A percentile compares a stretch with the other conserved stretches of the same genome.
Evolutionary conservation across 352 stramenopile species (phyloP).

Genomic region (Phytopythium delawarense): DNA sequence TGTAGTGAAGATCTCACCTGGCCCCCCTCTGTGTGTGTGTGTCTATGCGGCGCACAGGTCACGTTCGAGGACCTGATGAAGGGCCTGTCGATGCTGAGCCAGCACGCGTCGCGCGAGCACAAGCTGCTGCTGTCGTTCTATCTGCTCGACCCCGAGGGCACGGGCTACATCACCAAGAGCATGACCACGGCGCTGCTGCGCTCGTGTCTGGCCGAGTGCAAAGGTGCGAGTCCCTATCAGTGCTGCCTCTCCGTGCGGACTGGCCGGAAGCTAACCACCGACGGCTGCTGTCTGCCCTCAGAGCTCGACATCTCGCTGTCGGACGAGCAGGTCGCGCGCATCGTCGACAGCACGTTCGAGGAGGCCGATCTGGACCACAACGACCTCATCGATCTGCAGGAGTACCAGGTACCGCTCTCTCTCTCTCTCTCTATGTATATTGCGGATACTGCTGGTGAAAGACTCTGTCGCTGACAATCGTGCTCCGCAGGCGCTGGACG

Average conservation of each 20-base stretch:
- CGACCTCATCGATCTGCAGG: constrained; percentile 69
- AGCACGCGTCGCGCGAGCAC: constrained; percentile 83
- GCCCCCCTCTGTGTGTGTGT: not conserved
- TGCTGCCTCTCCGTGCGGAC: not conserved
- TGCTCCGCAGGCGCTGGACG: constrained; percentile 52
- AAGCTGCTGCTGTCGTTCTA: constrained; percentile 87
- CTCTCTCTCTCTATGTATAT: not conserved
- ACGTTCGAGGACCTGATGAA: constrained; percentile 83
- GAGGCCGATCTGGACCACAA: constrained; percentile 79
- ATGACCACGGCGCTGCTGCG: constrained; percentile 79
- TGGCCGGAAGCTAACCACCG: constrained; percentile 7
- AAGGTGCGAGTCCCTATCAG: constrained; percentile 32
- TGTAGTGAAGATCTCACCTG: not conserved
- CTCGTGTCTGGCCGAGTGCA: constrained; percentile 82
- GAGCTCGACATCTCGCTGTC: constrained; percentile 78
- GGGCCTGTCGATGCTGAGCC: constrained; percentile 74
- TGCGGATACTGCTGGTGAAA: not conserved
- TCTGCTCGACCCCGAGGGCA: constrained; percentile 70
- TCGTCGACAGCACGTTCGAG: constrained; percentile 82
- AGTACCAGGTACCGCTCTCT: constrained; percentile 57
- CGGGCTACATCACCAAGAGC: constrained; percentile 79
- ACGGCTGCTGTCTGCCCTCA: constrained; percentile 13
- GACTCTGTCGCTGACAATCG: not conserved
- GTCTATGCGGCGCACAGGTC: constrained; percentile 31
- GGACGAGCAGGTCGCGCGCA: constrained; percentile 68